Evolutionary conservation across 2,329 filamentous ascomycete genomes (phyloP).

Genomic region (Didymellaceae sp.): DNA sequence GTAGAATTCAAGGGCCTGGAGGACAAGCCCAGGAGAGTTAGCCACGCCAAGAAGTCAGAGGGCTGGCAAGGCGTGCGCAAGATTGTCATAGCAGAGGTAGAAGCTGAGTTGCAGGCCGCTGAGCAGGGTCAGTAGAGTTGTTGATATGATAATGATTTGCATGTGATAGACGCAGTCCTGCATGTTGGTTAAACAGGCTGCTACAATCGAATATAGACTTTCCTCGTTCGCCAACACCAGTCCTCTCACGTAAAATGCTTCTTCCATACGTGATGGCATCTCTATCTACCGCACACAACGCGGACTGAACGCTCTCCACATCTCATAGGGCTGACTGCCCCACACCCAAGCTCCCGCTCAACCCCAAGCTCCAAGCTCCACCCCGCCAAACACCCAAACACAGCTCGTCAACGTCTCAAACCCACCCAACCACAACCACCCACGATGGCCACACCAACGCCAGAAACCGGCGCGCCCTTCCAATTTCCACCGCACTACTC

Average conservation of each 20-base stretch:
- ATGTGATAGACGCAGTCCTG: constrained; percentile 12
- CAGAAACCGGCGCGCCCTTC: constrained; percentile 35
- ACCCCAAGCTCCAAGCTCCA: constrained; percentile 13
- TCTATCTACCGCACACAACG: too few species aligned
- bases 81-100: constrained; percentile 77
- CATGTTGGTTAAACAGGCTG: constrained; percentile 3
- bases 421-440: background rate
- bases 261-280: too few species aligned
- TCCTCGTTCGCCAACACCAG: background rate
- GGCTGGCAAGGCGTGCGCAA: constrained; percentile 78
- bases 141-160: constrained; percentile 5
- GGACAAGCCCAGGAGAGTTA: constrained; percentile 75
- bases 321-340: background rate
- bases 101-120: constrained; percentile 48
- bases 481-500: constrained; percentile 62
- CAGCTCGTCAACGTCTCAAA: background rate
- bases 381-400: background rate
- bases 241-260: too few species aligned
- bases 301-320: too few species aligned
- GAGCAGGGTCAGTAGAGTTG: constrained; percentile 28
- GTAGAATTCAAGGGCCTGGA: constrained; percentile 82
- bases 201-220: background rate
- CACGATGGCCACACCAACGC: constrained; percentile 7
- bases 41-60: constrained; percentile 66
- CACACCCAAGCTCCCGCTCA: too few species aligned